A percentile compares a stretch with the other conserved stretches of the same genome.
These are phyloP conservation scores for Calonectria pseudoturangicola DNA, from an alignment of 2,329 filamentous ascomycete genomes.

Conservation along the genomic window DNA sequence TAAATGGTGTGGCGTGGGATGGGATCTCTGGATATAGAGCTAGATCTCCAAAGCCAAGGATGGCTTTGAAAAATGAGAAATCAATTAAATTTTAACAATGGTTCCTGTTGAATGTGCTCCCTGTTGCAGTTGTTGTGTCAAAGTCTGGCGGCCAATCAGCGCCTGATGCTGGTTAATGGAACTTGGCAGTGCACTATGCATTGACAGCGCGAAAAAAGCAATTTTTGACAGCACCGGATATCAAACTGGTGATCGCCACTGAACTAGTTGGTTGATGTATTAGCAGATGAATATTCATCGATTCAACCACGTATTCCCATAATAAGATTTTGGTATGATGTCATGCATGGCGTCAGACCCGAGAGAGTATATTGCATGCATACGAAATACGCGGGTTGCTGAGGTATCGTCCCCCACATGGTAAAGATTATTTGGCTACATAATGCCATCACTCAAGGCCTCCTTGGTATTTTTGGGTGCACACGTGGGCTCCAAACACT, in stretches of 20 bases:
- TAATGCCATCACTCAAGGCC: neutral
- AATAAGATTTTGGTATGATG: too few relatives aligned
- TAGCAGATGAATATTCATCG: too few relatives aligned
- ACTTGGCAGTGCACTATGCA: neutral
- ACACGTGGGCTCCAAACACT: conserved; percentile 34
- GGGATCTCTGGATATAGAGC: conserved; percentile 51
- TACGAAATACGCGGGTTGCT: conserved; percentile 1
- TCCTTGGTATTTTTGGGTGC: neutral
- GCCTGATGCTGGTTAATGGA: neutral
- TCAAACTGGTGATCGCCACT: too few relatives aligned
- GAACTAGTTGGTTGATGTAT: too few relatives aligned
- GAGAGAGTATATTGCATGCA: neutral
- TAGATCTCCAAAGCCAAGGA: conserved; percentile 51
- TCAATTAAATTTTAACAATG: conserved; percentile 45
- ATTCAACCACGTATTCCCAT: too few relatives aligned
- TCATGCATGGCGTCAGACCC: neutral
- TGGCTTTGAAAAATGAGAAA: conserved; percentile 47
- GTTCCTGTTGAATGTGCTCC: neutral
- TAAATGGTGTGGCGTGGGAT: conserved; percentile 48
- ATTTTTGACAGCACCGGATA: neutral
- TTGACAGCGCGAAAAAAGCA: neutral
- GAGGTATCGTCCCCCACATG: neutral
- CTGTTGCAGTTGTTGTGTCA: neutral
- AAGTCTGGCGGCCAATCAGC: neutral
- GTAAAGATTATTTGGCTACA: neutral